These are phyloP conservation scores for Aureobasidium melanogenum DNA, from an alignment of 2,329 filamentous ascomycete species.

Conservation along the genomic window DNA sequence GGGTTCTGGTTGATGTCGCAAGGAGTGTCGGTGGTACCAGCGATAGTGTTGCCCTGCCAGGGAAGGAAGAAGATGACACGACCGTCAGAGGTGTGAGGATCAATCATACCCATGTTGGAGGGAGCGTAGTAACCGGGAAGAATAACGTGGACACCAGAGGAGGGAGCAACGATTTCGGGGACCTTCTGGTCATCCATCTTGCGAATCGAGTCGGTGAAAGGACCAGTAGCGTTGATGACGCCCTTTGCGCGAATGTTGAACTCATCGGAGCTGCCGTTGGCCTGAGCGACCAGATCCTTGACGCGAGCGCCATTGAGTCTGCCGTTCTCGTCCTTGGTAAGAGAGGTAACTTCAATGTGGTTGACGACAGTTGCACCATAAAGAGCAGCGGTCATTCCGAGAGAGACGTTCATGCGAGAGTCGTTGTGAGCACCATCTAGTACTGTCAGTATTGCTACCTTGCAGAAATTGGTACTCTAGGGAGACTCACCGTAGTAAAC, in stretches of 20 bases:
- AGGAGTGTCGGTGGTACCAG: slow-evolving; percentile 76
- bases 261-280: slow-evolving; percentile 53
- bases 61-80: slow-evolving; percentile 89
- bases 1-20: slow-evolving; percentile 65
- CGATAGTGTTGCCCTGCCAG: slow-evolving; percentile 89
- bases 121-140: slow-evolving; percentile 82
- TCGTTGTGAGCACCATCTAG: slow-evolving; percentile 82
- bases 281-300: slow-evolving; percentile 60
- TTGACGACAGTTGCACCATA: slow-evolving; percentile 78
- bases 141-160: slow-evolving; percentile 77
- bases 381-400: slow-evolving; percentile 80
- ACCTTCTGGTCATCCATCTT: slow-evolving; percentile 69
- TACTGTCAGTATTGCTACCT: neutral
- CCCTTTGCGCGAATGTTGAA: slow-evolving; percentile 70
- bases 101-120: slow-evolving; percentile 77
- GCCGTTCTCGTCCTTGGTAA: slow-evolving; percentile 66
- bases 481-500: slow-evolving; percentile 64
- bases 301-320: slow-evolving; percentile 64
- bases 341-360: slow-evolving; percentile 68
- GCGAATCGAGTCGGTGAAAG: slow-evolving; percentile 76
- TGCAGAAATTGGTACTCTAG: neutral
- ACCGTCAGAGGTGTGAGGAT: slow-evolving; percentile 78
- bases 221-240: slow-evolving; percentile 81
- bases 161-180: slow-evolving; percentile 74
- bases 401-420: slow-evolving; percentile 82